Conservation (phyloP, 371 early-diverging fungal species). For the Rhizopus arrhizus region DNA sequence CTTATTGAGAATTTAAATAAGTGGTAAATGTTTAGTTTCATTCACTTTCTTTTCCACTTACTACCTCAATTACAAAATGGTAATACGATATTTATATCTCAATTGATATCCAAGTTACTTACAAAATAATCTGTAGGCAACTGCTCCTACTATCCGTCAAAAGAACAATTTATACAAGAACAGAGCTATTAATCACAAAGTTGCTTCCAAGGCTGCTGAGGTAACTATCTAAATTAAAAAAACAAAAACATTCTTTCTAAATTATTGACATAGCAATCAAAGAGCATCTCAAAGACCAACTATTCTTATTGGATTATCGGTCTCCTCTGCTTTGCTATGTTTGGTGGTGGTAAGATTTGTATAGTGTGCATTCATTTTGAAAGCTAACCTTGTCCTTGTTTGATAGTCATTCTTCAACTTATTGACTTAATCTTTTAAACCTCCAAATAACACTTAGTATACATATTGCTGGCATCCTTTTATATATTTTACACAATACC, state of each 20-base stretch:
- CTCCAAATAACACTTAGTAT: no score
- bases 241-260: background rate
- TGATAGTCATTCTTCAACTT: slow-evolving; percentile 19
- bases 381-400: background rate
- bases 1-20: background rate
- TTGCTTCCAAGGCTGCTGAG: slow-evolving; percentile 24
- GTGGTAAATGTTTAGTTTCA: background rate
- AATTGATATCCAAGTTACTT: background rate
- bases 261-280: slow-evolving; percentile 10
- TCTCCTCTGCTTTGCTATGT: slow-evolving; percentile 23
- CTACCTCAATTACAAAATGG: background rate
- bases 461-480: no score
- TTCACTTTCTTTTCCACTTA: background rate
- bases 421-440: slow-evolving; percentile 21
- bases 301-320: slow-evolving; percentile 26
- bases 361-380: background rate
- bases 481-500: no score
- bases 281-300: slow-evolving; percentile 11
- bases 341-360: slow-evolving; percentile 30
- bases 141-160: slow-evolving; percentile 33
- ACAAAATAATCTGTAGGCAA: slow-evolving; percentile 21
- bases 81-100: background rate
- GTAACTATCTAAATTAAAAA: slow-evolving; percentile 1
- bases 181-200: slow-evolving; percentile 19
- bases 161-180: slow-evolving; percentile 33